phyloP scores from a whole-genome alignment of 2,329 filamentous ascomycete genomes.

The Pseudogymnoascus sp. region DNA sequence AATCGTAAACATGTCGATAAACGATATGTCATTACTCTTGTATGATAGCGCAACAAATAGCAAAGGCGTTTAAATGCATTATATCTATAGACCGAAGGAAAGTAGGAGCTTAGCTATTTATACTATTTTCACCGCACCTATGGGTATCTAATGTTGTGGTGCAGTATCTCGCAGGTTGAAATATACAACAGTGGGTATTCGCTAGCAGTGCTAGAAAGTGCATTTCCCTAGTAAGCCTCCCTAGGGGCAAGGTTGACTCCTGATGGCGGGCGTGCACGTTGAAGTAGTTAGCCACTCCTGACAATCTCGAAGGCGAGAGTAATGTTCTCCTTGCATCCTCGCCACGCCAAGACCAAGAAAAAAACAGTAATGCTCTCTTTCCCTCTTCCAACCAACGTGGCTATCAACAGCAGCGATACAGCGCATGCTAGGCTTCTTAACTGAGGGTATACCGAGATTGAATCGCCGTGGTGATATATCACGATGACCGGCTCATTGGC shows the following conservation, averaged over 20 bases:
- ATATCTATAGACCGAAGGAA: neutral
- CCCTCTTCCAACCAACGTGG: neutral
- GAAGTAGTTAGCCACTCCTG: too few relatives aligned
- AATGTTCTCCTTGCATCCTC: neutral
- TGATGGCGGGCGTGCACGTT: too few relatives aligned
- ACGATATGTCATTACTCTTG: neutral
- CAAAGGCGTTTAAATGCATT: neutral
- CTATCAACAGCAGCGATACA: neutral
- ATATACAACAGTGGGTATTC: too few relatives aligned
- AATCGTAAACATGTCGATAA: neutral
- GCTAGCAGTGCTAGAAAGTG: too few relatives aligned
- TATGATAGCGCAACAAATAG: neutral
- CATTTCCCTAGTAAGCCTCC: too few relatives aligned
- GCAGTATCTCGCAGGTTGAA: neutral
- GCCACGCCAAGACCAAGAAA: neutral
- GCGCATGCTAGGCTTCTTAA: neutral
- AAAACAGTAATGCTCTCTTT: neutral
- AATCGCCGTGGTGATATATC: neutral
- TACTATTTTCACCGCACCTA: neutral
- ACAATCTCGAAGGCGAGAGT: neutral
- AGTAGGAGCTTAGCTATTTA: neutral
- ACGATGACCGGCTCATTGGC: neutral
- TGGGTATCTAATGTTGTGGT: neutral
- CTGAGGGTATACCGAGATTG: neutral
- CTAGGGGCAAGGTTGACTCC: too few relatives aligned